Base-by-base conservation (phyloP, 83 land plant species). In the Diphasiastrum complanatum region DNA sequence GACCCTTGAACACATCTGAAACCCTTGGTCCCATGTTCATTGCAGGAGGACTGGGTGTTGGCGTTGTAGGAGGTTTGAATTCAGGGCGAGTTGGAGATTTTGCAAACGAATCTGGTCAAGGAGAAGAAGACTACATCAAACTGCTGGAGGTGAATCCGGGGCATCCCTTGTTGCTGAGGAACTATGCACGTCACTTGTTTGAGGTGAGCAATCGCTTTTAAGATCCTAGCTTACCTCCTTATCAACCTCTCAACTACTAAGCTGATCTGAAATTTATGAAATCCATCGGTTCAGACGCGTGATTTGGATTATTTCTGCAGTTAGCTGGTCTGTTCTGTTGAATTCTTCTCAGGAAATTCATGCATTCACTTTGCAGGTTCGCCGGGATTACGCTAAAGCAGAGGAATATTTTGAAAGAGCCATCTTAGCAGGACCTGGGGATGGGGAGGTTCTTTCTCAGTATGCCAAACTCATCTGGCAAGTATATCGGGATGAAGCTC, bases 391-490 rank as follows among this genome's bases (percentile, higher is more conserved):
- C 22, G 58, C 36, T 0, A 76, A 46, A 51, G 82, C 89, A 20
- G 85, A 84, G 12, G 89, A 73, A 62, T 84, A 51, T 40, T 79
- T 46, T 49, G 80, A 61, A 33, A 75, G 89, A 55, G 79, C 89
- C 45, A 73, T 84, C 31, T 48, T 84, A 45, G 79, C 76, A 28
- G 70, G 64, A 26, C 83, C 85, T 19, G 55, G 49, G 33, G 89
- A 84, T 53, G 89, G 78, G 25, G 76, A 73, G 38, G 66, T 79
- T 26, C 62, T 84, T 41, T 69, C 89, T 1, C 46, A 75, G 27
- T 84, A 81, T 71, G 89, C 74, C 40, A 75, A 73, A 52, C 28
- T 84, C 25, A 62, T 81, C 18, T 84, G 89, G 89, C 54, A 78
- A 20, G 51, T 49, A 0, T 43, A 76, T 1, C 70, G 63, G 29